Evolutionary conservation across 78 protist genomes (phyloP).

Genomic region (slime mould (Dictyostelium discoideum)): DNA sequence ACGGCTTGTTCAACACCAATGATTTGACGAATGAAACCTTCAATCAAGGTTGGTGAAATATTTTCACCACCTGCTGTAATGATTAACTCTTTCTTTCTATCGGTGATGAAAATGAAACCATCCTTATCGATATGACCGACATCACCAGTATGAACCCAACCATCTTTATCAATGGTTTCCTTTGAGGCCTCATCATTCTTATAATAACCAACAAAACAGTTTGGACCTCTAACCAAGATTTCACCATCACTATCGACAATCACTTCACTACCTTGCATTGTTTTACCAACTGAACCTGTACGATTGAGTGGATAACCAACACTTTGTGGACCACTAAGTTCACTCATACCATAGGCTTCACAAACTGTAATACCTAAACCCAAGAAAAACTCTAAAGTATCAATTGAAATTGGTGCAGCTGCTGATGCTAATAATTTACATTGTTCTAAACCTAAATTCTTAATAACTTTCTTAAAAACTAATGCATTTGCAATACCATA

Average conservation of each 20-base stretch:
- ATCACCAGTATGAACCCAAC: slow-evolving; percentile 94
- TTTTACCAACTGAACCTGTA: slow-evolving; percentile 80
- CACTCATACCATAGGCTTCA: slow-evolving; percentile 93
- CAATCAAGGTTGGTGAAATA: slow-evolving; percentile 92
- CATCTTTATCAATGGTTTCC: slow-evolving; percentile 88
- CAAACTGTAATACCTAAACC: slow-evolving; percentile 80
- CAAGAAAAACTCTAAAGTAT: slow-evolving; percentile 84
- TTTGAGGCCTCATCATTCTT: slow-evolving; percentile 68
- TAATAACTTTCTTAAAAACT: slow-evolving; percentile 77
- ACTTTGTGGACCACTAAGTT: slow-evolving; percentile 82
- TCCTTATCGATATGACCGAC: slow-evolving; percentile 81
- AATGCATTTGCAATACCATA: slow-evolving; percentile 73
- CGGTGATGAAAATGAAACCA: slow-evolving; percentile 87
- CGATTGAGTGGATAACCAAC: slow-evolving; percentile 36
- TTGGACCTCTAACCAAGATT: slow-evolving; percentile 85
- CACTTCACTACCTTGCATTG: slow-evolving; percentile 77
- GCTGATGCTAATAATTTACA: slow-evolving; percentile 76
- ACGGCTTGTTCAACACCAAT: slow-evolving; percentile 74
- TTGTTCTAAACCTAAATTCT: slow-evolving; percentile 84
- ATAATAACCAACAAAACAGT: slow-evolving; percentile 59
- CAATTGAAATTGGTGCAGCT: slow-evolving; percentile 91
- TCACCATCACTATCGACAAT: slow-evolving; percentile 74
- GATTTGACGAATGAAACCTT: slow-evolving; percentile 72
- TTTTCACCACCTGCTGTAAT: slow-evolving; percentile 98
- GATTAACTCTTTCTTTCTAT: slow-evolving; percentile 93